Evolutionary conservation across 2,329 filamentous ascomycete species (phyloP), one percentile per base, ranked within the genome.

Genomic region (Aspergillus phoenicis): DNA sequence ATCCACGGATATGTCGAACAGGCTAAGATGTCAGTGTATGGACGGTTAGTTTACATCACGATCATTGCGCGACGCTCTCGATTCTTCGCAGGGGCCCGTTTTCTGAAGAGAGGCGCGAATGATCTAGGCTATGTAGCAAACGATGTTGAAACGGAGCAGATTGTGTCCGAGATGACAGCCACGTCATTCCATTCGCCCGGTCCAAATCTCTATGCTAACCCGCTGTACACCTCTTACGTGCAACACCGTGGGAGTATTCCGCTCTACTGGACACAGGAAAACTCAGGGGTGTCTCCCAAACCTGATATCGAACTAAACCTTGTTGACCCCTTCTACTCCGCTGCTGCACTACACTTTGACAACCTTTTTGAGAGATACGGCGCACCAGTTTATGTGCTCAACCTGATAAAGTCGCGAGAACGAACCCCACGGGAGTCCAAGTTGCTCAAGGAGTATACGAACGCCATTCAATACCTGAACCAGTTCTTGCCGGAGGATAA

Each of bases 61-160:
- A 88, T 99, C 55, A 96, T 99, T 70, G 96, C 95, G 3, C 85
- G 95, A 59, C 87, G 95, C 33, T 99, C 95, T 15, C 87, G 95
- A 8, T 92, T 91, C 76, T 99, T 98, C 76, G 95, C 95, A 2
- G 95, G 95, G 28, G 95, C 95, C 39, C 85, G 95, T 3, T 99
- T 97, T 68, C 79, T 99, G 57, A 99, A 99, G 77, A 88, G 95
- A 60, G 95, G 95, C 33, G 91, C 93, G 52, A 99, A 99, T 71
- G 95, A 99, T 74, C 75, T 93, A 59, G 94, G 95, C 13, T 96
- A 96, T 73, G 95, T 99, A 58, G 96, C 95, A 56, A 99, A 99
- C 72, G 96, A 99, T 76, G 95, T 99, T 24, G 96, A 99, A 78
- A 98, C 95, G 0, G 95, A 99, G 77, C 95, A 99, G 75, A 97